These are phyloP conservation scores for Erodium maritimum DNA, from an alignment of 345 rosid species.

Conservation along the genomic window DNA sequence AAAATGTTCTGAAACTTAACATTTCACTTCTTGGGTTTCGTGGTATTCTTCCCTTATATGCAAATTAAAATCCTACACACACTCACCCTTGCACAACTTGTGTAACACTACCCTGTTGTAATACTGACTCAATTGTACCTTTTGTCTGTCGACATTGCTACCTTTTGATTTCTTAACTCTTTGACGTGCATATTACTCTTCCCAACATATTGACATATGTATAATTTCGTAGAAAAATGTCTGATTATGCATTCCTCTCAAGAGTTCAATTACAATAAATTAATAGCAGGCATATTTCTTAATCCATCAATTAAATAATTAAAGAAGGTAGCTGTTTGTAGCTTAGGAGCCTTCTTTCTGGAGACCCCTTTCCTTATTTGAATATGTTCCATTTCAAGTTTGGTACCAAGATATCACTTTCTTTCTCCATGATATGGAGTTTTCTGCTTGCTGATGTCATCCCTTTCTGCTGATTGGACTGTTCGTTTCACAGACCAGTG, in stretches of 20 bases:
- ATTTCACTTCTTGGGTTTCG: neutral
- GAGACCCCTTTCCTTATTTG: too few relatives aligned
- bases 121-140: too few relatives aligned
- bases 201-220: too few relatives aligned
- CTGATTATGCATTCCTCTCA: too few relatives aligned
- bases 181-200: neutral
- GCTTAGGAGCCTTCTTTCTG: too few relatives aligned
- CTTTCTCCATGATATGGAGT: neutral
- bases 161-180: too few relatives aligned
- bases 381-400: too few relatives aligned
- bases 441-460: neutral
- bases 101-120: too few relatives aligned
- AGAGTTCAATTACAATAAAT: neutral
- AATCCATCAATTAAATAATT: neutral
- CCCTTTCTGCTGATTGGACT: neutral
- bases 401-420: neutral
- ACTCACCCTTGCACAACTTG: too few relatives aligned
- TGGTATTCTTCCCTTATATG: neutral
- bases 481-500: neutral
- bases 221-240: too few relatives aligned
- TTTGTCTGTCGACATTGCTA: too few relatives aligned
- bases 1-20: neutral
- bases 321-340: neutral
- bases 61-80: too few relatives aligned
- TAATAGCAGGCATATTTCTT: neutral